Percentiles rank a stretch among this genome's conserved stretches.
Evolutionary conservation across 495 filamentous ascomycete genomes (phyloP).

Genomic region (Aspergillus haitiensis): DNA sequence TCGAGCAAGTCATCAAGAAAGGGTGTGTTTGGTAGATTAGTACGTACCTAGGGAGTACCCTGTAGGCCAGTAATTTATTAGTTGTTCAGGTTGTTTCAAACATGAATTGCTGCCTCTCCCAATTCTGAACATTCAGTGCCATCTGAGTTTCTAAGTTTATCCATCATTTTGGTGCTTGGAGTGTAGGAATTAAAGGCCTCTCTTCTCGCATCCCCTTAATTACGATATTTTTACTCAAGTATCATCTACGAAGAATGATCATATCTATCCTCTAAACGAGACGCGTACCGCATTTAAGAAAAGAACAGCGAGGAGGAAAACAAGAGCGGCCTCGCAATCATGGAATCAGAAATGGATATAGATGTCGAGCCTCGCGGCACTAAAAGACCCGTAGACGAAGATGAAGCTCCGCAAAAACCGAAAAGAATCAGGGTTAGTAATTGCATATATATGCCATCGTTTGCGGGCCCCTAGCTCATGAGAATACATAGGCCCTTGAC

Average conservation of each 20-base stretch:
- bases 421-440: conserved; percentile 64
- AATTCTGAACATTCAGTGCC: too few relatives aligned
- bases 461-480: neutral
- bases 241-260: too few relatives aligned
- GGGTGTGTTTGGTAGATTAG: too few relatives aligned
- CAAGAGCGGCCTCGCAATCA: conserved; percentile 21
- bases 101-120: too few relatives aligned
- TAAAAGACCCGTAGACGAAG: conserved; percentile 62
- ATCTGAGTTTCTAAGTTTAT: neutral
- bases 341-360: conserved; percentile 51
- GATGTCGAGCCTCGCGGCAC: conserved; percentile 53
- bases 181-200: neutral
- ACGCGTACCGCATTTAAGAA: neutral
- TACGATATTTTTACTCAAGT: neutral
- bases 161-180: neutral
- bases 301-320: neutral
- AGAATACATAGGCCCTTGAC: conserved; percentile 67
- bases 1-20: too few relatives aligned
- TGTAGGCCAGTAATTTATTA: too few relatives aligned
- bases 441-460: neutral
- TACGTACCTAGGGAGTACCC: too few relatives aligned
- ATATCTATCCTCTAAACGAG: neutral
- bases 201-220: neutral
- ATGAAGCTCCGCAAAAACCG: conserved; percentile 44
- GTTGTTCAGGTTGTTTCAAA: too few relatives aligned